These are phyloP conservation scores for Cercospora sojina DNA, from an alignment of 2,329 filamentous ascomycete genomes.

Conservation along the genomic window DNA sequence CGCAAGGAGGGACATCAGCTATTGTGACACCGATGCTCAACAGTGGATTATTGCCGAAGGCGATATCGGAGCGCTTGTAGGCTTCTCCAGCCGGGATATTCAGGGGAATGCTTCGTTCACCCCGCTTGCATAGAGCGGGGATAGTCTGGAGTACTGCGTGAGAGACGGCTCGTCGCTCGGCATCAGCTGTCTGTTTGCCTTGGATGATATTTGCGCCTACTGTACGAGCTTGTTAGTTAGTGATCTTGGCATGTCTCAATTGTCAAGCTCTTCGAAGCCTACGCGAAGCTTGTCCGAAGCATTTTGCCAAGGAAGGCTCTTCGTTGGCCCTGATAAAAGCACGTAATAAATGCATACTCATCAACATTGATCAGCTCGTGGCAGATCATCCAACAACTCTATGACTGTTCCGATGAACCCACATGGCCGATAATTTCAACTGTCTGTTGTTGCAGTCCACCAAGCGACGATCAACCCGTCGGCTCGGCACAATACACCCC, in stretches of 20 bases:
- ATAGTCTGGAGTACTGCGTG: not conserved
- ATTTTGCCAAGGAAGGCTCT: not conserved
- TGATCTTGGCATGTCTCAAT: not conserved
- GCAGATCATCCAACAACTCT: too few relatives aligned
- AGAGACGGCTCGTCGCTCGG: not conserved
- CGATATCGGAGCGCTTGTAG: constrained; percentile 26
- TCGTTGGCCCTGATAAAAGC: not conserved
- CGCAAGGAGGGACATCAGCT: constrained; percentile 38
- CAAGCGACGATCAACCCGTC: not conserved
- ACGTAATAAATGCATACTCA: not conserved
- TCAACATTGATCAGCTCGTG: not conserved
- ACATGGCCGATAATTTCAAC: not conserved
- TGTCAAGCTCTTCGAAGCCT: not conserved
- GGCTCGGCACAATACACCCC: constrained; percentile 1
- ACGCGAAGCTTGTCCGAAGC: not conserved
- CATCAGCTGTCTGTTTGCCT: not conserved
- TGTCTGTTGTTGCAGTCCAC: not conserved
- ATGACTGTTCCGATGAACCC: not conserved
- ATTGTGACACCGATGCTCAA: constrained; percentile 38
- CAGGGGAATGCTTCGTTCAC: constrained; percentile 19
- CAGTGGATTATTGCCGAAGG: constrained; percentile 36
- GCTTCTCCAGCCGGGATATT: constrained; percentile 33
- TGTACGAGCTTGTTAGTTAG: not conserved
- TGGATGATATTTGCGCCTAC: not conserved
- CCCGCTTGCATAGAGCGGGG: constrained; percentile 13